Conservation (phyloP, 2,329 filamentous ascomycete genomes). For the Claviceps africana region DNA sequence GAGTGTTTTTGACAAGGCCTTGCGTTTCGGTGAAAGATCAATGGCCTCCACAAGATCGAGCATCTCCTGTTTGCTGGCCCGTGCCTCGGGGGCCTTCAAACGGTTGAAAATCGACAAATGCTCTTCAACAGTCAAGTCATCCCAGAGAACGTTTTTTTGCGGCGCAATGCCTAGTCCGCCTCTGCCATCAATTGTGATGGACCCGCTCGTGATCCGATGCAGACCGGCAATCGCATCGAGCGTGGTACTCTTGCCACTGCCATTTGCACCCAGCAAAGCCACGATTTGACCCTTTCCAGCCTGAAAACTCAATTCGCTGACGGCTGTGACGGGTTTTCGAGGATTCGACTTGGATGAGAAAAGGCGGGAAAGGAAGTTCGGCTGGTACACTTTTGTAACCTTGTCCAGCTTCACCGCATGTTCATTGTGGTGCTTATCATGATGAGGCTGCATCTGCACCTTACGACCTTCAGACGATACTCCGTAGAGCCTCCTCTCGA, state of each 20-base stretch:
- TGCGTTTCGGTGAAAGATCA: slow-evolving; percentile 62
- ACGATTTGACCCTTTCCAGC: slow-evolving; percentile 71
- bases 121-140: slow-evolving; percentile 72
- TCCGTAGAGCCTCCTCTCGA: slow-evolving; percentile 64
- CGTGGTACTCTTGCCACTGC: slow-evolving; percentile 80
- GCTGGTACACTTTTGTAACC: slow-evolving; percentile 68
- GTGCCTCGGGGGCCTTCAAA: slow-evolving; percentile 51
- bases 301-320: slow-evolving; percentile 56
- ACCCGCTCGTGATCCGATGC: slow-evolving; percentile 60
- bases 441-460: slow-evolving; percentile 25
- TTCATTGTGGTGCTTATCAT: slow-evolving; percentile 13
- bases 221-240: slow-evolving; percentile 78
- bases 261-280: slow-evolving; percentile 77
- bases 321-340: slow-evolving; percentile 56
- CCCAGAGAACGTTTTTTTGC: slow-evolving; percentile 91
- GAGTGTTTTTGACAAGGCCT: slow-evolving; percentile 59
- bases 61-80: slow-evolving; percentile 45
- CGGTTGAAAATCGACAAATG: slow-evolving; percentile 74
- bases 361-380: slow-evolving; percentile 44
- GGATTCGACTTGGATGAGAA: slow-evolving; percentile 27
- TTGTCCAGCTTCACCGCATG: slow-evolving; percentile 54
- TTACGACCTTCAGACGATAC: slow-evolving; percentile 51
- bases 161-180: slow-evolving; percentile 78
- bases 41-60: slow-evolving; percentile 51
- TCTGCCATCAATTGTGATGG: slow-evolving; percentile 62